These are phyloP conservation scores for Saturnispora sanitii DNA, from an alignment of 805 yeast genomes.

Conservation along the genomic window DNA sequence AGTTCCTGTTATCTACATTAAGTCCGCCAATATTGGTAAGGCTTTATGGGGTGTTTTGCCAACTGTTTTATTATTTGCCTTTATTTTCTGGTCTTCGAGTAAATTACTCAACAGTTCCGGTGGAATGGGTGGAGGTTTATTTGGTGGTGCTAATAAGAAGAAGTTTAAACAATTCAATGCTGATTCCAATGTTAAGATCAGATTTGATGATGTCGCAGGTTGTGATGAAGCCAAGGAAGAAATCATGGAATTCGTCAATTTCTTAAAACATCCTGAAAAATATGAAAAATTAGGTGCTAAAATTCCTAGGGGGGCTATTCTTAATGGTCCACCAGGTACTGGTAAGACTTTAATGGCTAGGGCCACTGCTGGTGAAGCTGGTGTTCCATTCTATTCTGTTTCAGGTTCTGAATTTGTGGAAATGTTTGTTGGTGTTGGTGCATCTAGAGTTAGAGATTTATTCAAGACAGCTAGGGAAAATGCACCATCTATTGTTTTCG, in stretches of 20 bases:
- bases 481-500: conserved; percentile 85
- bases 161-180: conserved; percentile 77
- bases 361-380: conserved; percentile 96
- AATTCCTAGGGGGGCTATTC: conserved; percentile 90
- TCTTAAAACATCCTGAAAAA: conserved; percentile 73
- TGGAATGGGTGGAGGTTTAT: conserved; percentile 47
- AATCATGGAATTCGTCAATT: conserved; percentile 90
- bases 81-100: conserved; percentile 55
- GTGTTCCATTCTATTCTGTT: conserved; percentile 84
- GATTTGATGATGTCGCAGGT: conserved; percentile 88
- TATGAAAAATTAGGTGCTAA: conserved; percentile 87
- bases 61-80: conserved; percentile 71
- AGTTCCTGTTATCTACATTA: conserved; percentile 68
- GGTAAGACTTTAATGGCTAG: conserved; percentile 90
- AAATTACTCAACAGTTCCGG: conserved; percentile 46
- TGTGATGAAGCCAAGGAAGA: conserved; percentile 92
- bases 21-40: conserved; percentile 54
- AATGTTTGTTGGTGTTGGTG: conserved; percentile 96
- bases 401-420: conserved; percentile 95
- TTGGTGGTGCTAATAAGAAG: conserved; percentile 63
- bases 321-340: conserved; percentile 95
- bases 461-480: conserved; percentile 82
- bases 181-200: conserved; percentile 71
- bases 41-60: conserved; percentile 68
- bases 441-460: conserved; percentile 86